A percentile compares a stretch with the other conserved stretches of the same genome.
phyloP scores from a whole-genome alignment of 2,329 filamentous ascomycete species.

The Aureobasidium leucospermi region DNA sequence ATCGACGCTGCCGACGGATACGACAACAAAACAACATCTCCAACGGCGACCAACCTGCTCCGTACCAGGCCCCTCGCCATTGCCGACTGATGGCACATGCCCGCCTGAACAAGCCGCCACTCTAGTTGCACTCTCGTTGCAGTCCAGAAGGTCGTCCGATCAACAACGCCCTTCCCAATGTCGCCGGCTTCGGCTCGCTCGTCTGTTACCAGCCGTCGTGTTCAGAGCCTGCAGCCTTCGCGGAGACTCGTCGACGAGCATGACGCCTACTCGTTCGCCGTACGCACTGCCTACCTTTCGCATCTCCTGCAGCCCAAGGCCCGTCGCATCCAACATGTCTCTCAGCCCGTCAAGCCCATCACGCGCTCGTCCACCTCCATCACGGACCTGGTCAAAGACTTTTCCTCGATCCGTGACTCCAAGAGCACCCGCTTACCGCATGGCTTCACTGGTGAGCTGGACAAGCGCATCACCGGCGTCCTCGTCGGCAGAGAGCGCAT shows the following conservation, averaged over 20 bases:
- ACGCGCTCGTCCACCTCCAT: conserved; percentile 67
- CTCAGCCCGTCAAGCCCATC: conserved; percentile 46
- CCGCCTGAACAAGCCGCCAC: neutral
- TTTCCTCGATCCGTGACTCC: conserved; percentile 58
- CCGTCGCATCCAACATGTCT: conserved; percentile 81
- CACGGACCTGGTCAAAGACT: conserved; percentile 82
- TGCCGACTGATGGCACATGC: neutral
- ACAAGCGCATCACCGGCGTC: conserved; percentile 74
- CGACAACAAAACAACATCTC: neutral
- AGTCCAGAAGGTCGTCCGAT: neutral
- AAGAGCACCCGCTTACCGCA: conserved; percentile 66
- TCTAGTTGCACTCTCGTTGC: neutral
- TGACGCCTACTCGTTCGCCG: conserved; percentile 84
- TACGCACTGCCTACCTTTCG: conserved; percentile 83
- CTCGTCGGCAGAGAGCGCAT: conserved; percentile 74
- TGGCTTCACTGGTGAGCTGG: conserved; percentile 61
- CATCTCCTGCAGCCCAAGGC: conserved; percentile 88
- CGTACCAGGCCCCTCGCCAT: neutral
- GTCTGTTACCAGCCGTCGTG: conserved; percentile 30
- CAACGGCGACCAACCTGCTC: neutral
- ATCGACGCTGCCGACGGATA: neutral
- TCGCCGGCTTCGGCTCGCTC: conserved; percentile 24
- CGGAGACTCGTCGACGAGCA: conserved; percentile 46
- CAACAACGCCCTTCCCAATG: conserved; percentile 16
- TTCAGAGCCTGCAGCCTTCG: conserved; percentile 37